These are phyloP conservation scores for Crepidotus variabilis DNA, from an alignment of 768 basidiomycete genomes.

Conservation along the genomic window DNA sequence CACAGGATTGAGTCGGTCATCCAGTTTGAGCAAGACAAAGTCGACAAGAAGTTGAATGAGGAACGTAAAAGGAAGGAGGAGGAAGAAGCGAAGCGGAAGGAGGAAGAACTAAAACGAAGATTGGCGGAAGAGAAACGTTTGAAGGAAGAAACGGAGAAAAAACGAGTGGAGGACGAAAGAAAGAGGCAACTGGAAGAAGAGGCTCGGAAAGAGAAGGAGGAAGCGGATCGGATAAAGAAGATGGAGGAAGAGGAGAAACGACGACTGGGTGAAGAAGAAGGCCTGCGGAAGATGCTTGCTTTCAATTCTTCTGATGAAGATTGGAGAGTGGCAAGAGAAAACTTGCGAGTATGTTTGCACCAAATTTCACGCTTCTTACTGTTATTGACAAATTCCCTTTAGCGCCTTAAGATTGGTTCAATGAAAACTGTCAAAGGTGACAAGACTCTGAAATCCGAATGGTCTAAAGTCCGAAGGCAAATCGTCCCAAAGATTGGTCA, in stretches of 20 bases:
- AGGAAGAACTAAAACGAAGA: constrained; percentile 42
- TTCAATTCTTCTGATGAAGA: constrained; percentile 58
- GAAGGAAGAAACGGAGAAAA: constrained; percentile 45
- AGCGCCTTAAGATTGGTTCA: constrained; percentile 63
- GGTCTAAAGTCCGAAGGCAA: constrained; percentile 67
- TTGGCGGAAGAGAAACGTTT: constrained; percentile 38
- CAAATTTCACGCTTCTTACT: not conserved
- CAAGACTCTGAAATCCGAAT: constrained; percentile 50
- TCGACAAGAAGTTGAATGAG: constrained; percentile 46
- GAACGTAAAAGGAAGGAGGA: constrained; percentile 51
- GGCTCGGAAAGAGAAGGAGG: constrained; percentile 30
- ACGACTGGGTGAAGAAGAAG: constrained; percentile 34
- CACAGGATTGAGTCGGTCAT: constrained; percentile 62
- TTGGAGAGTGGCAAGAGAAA: constrained; percentile 54
- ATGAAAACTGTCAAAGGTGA: constrained; percentile 63
- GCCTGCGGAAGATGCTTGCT: constrained; percentile 37
- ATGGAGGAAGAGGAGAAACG: constrained; percentile 28
- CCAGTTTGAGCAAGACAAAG: constrained; percentile 58
- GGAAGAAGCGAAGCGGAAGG: constrained; percentile 39
- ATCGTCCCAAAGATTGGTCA: constrained; percentile 89
- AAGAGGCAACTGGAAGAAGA: constrained; percentile 38
- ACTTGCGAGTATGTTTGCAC: constrained; percentile 44
- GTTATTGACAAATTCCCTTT: constrained; percentile 8
- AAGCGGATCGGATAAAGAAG: constrained; percentile 31
- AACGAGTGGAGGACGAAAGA: constrained; percentile 40